phyloP scores from a whole-genome alignment of 805 yeast genomes.

The Candida schatavii region DNA sequence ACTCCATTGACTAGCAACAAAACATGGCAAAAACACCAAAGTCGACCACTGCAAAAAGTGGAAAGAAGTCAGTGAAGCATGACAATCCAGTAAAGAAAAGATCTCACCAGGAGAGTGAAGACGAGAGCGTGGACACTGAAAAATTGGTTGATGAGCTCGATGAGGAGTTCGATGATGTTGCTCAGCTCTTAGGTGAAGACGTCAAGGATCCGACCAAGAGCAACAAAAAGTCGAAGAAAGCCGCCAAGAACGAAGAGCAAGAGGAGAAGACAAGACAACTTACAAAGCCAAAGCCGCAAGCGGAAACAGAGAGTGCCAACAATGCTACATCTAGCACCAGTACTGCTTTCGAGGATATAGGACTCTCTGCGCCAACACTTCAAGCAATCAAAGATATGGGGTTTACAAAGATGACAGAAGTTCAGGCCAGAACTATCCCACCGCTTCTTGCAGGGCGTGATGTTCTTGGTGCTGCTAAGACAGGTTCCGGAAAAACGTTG shows the following conservation, averaged over 20 bases:
- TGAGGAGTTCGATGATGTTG: slow-evolving; percentile 56
- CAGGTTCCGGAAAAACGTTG: slow-evolving; percentile 97
- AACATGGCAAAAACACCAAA: slow-evolving; percentile 1
- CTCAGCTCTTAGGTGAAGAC: slow-evolving; percentile 47
- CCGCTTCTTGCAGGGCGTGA: slow-evolving; percentile 95
- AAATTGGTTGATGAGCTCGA: slow-evolving; percentile 53
- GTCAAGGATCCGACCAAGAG: slow-evolving; percentile 42
- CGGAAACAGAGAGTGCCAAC: slow-evolving; percentile 20
- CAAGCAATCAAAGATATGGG: slow-evolving; percentile 87
- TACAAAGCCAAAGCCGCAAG: slow-evolving; percentile 28
- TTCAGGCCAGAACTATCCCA: slow-evolving; percentile 94
- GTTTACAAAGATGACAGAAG: slow-evolving; percentile 86
- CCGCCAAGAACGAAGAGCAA: slow-evolving; percentile 18
- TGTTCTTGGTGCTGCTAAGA: slow-evolving; percentile 98
- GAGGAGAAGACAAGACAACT: slow-evolving; percentile 21
- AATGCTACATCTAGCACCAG: slow-evolving; percentile 26
- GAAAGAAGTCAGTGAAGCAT: background rate
- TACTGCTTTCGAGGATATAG: slow-evolving; percentile 39
- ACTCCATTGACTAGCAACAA: no score
- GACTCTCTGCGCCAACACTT: slow-evolving; percentile 77
- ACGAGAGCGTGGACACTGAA: slow-evolving; percentile 32
- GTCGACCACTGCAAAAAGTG: background rate
- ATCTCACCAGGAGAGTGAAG: slow-evolving; percentile 26
- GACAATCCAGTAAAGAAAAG: slow-evolving; percentile 15
- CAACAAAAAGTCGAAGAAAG: slow-evolving; percentile 19